These are phyloP conservation scores for Penicillium brevicompactum DNA, from an alignment of 2,329 filamentous ascomycete species.

Conservation along the genomic window DNA sequence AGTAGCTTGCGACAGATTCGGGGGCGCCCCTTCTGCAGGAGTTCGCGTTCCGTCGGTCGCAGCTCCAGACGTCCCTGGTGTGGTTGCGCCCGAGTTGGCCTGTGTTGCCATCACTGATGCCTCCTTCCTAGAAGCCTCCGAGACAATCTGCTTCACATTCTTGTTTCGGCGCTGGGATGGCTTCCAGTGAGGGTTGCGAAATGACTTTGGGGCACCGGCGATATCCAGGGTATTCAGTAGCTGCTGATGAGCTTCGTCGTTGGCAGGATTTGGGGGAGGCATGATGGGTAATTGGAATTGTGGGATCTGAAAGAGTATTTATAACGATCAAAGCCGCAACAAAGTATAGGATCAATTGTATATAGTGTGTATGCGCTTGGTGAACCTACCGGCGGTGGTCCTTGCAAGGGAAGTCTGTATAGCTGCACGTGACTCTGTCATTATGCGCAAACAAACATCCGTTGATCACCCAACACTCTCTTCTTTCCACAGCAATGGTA, in stretches of 20 bases:
- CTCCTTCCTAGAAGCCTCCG: conserved; percentile 84
- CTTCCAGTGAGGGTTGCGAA: conserved; percentile 88
- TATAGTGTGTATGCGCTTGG: not conserved
- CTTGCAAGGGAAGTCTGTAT: conserved; percentile 8
- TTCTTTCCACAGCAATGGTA: conserved; percentile 1
- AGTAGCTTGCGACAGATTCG: conserved; percentile 86
- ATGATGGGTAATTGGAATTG: conserved; percentile 41
- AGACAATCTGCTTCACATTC: conserved; percentile 94
- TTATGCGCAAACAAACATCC: conserved; percentile 10
- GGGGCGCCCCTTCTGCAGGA: conserved; percentile 47
- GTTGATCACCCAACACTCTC: conserved; percentile 4
- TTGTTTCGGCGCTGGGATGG: conserved; percentile 96
- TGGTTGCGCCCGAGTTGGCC: conserved; percentile 77
- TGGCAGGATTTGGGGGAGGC: conserved; percentile 66
- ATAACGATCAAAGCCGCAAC: not conserved
- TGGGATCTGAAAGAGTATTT: not conserved
- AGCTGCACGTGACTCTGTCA: conserved; percentile 6
- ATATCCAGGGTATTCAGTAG: conserved; percentile 93
- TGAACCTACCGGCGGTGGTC: not conserved
- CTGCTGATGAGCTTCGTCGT: conserved; percentile 79
- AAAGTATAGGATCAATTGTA: not conserved
- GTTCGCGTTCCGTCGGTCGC: conserved; percentile 47
- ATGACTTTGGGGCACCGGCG: conserved; percentile 79
- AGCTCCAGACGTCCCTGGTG: conserved; percentile 53
- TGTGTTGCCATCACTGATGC: conserved; percentile 84